phyloP scores from a whole-genome alignment of 2,329 filamentous ascomycete species.

The Clarireedia sp. region DNA sequence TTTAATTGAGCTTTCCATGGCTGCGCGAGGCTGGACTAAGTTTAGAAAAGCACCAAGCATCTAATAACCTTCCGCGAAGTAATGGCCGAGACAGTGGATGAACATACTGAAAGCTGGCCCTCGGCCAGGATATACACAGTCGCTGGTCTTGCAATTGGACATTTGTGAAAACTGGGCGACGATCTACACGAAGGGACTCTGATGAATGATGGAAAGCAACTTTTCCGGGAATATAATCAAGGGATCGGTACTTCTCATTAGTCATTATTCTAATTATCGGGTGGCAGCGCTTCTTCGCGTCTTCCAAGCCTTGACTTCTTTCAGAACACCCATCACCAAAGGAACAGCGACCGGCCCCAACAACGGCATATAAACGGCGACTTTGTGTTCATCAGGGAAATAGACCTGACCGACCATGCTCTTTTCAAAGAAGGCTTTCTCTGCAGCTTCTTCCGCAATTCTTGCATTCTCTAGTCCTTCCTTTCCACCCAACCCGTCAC shows the following conservation, averaged over 20 bases:
- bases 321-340: slow-evolving; percentile 72
- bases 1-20: too few relatives aligned
- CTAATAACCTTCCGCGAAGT: too few relatives aligned
- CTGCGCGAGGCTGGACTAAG: too few relatives aligned
- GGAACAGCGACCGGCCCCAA: slow-evolving; percentile 88
- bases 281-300: slow-evolving; percentile 19
- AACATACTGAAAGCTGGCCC: too few relatives aligned
- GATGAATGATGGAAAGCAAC: too few relatives aligned
- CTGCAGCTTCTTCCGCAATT: slow-evolving; percentile 79
- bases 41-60: too few relatives aligned
- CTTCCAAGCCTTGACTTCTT: slow-evolving; percentile 57
- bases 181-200: too few relatives aligned
- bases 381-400: slow-evolving; percentile 96
- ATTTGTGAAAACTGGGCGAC: too few relatives aligned
- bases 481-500: slow-evolving; percentile 56
- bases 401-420: slow-evolving; percentile 99
- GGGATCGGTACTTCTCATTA: background rate
- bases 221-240: too few relatives aligned
- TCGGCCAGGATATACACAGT: too few relatives aligned
- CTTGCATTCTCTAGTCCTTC: slow-evolving; percentile 73
- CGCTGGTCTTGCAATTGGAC: too few relatives aligned
- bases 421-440: slow-evolving; percentile 95
- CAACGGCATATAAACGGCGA: slow-evolving; percentile 89
- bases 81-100: too few relatives aligned
- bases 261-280: slow-evolving; percentile 6